These are phyloP conservation scores for Erythrobasidium yunnanense DNA, from an alignment of 768 basidiomycete species.

Conservation along the genomic window DNA sequence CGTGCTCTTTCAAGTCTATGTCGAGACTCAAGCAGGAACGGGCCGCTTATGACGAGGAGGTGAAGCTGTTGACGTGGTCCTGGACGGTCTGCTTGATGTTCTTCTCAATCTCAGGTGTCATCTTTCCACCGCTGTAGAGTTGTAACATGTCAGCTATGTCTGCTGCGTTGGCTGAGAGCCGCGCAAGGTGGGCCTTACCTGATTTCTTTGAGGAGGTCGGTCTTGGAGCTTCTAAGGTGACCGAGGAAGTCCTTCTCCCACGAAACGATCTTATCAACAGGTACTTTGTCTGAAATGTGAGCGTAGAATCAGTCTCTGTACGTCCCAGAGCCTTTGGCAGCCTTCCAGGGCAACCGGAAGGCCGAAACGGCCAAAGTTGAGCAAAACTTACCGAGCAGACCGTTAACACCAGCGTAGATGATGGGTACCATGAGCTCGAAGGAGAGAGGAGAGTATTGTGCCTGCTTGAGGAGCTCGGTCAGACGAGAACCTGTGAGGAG, in stretches of 20 bases:
- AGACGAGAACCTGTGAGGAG: conserved; percentile 93
- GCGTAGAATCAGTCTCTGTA: too few species aligned
- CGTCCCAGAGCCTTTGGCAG: too few species aligned
- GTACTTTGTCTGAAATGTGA: too few species aligned
- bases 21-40: too few species aligned
- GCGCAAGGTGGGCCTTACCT: too few species aligned
- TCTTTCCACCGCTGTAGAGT: too few species aligned
- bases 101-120: conserved; percentile 47
- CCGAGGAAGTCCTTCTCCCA: conserved; percentile 89
- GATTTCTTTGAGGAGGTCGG: conserved; percentile 70
- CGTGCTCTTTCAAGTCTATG: too few species aligned
- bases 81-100: conserved; percentile 20
- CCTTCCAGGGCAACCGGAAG: too few species aligned
- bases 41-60: too few species aligned
- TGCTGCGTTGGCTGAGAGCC: too few species aligned
- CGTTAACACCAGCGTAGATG: conserved; percentile 99
- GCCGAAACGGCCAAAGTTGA: too few species aligned
- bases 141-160: too few species aligned
- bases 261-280: conserved; percentile 41
- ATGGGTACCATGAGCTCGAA: conserved; percentile 97
- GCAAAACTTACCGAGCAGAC: conserved; percentile 85
- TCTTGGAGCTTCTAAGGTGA: conserved; percentile 66
- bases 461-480: conserved; percentile 84
- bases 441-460: conserved; percentile 87
- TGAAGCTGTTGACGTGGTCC: background rate